A percentile compares a stretch with the other conserved stretches of the same genome.
Evolutionary conservation across 768 basidiomycete genomes (phyloP).

Genomic region (Rhizopogon salebrosus): DNA sequence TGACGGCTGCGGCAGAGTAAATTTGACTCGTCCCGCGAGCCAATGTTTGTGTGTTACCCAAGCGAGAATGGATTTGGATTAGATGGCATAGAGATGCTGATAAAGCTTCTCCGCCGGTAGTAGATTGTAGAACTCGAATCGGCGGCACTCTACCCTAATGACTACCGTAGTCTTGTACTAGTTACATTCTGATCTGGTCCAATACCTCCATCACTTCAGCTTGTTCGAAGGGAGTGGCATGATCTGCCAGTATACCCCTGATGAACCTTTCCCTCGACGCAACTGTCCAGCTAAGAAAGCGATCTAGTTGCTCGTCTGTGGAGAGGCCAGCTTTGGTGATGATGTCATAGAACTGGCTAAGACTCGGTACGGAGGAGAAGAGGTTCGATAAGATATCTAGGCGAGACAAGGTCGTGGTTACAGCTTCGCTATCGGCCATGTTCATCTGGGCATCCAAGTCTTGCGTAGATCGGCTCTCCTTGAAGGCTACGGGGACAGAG

Average conservation of each 20-base stretch:
- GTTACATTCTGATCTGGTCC: neutral
- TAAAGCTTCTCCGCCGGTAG: slow-evolving; percentile 30
- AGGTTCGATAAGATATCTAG: neutral
- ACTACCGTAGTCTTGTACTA: neutral
- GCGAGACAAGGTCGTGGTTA: no score
- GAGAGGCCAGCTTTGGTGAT: neutral
- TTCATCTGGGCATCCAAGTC: neutral
- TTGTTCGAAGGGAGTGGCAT: neutral
- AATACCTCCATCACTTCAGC: neutral
- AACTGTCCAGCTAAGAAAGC: neutral
- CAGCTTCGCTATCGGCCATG: neutral
- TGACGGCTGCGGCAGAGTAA: slow-evolving; percentile 29
- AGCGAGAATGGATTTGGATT: slow-evolving; percentile 39
- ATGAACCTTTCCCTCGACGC: neutral
- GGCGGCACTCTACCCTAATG: neutral
- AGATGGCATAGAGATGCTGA: slow-evolving; percentile 38
- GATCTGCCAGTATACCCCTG: neutral
- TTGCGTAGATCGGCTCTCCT: neutral
- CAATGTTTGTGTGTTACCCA: slow-evolving; percentile 50
- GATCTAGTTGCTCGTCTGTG: neutral
- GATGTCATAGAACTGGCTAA: neutral
- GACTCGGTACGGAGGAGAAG: neutral
- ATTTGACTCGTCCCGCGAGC: slow-evolving; percentile 37
- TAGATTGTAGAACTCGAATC: neutral
- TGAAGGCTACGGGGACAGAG: no score